Base-by-base conservation (phyloP, 1,284 basidiomycete species). In the Heliocybe sulcata region DNA sequence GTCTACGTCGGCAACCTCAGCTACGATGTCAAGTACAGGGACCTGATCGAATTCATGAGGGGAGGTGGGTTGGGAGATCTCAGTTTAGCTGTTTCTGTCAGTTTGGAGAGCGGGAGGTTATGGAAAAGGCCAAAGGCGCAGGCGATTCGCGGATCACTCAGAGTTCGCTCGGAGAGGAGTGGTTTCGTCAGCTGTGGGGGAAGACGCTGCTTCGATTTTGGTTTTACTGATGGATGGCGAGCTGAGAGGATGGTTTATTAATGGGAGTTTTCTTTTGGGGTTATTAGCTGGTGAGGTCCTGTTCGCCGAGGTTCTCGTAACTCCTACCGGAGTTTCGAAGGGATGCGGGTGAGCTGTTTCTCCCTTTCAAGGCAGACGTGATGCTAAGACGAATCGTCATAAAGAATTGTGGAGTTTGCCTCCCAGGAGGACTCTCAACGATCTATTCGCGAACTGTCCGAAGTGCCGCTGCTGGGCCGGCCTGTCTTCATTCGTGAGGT, bases 1-100 rank as follows among this genome's bases (percentile, higher is more conserved):
- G 93, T 98, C 65, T 98, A 99, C 68, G 93, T 98, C 70, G 96
- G 95, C 68, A 98, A 98, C 73, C 83, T 98, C 72, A 91, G 89
- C 69, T 98, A 97, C 80, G 92, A 95, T 72, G 92, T 94, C 83
- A 95, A 90, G 76, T 97, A 95, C 77, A 86, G 91, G 74, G 94
- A 97, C 77, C 81, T 98, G 75, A 93, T 94, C 82, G 90, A 94
- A 85, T 96, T 95, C 70, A 95, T 96, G 92, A 82, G 89, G 85
- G 91, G 92, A 94, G 94, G 94, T 97, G 91, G 87, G 94, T 95
- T 75, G 83, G 83, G 83, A 83, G 79, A 79, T 81, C 75, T 80
- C 73, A 78, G 70, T 72, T 72, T 73, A 74, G 72, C 73, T 73
- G 72, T 77, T 70, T 42, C 29, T 48, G 23, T 29, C 33, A 20